Evolutionary conservation across 2,329 filamentous ascomycete genomes (phyloP).

Genomic region (Penicillium sp.): DNA sequence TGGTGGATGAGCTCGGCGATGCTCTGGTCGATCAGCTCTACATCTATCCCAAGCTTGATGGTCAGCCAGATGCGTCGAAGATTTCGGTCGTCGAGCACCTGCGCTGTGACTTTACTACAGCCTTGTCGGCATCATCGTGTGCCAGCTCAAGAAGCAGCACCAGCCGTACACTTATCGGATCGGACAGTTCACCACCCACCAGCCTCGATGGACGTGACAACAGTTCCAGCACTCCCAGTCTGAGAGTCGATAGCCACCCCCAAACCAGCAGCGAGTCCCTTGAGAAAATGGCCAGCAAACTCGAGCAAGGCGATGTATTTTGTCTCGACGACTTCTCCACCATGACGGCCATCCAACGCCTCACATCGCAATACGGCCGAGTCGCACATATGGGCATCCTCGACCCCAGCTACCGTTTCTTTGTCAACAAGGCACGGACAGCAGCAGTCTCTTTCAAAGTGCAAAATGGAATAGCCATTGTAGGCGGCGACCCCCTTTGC

Average conservation of each 20-base stretch:
- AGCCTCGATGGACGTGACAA: conserved; percentile 12
- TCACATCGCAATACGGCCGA: conserved; percentile 36
- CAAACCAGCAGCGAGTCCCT: not conserved
- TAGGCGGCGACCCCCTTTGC: conserved; percentile 43
- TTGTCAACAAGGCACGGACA: conserved; percentile 35
- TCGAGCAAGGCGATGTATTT: conserved; percentile 21
- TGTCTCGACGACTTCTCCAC: conserved; percentile 33
- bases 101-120: conserved; percentile 5
- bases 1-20: conserved; percentile 24
- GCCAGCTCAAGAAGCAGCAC: conserved; percentile 16
- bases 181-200: conserved; percentile 14
- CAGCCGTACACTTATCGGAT: conserved; percentile 11
- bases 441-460: conserved; percentile 42
- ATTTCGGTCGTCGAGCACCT: conserved; percentile 19
- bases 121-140: conserved; percentile 7
- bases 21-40: conserved; percentile 19
- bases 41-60: conserved; percentile 1
- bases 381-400: conserved; percentile 47
- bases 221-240: not conserved
- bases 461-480: conserved; percentile 37
- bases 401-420: conserved; percentile 42
- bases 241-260: not conserved
- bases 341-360: conserved; percentile 28
- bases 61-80: not conserved
- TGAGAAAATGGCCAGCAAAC: not conserved